phyloP scores from a whole-genome alignment of 2,329 filamentous ascomycete genomes.

The Exophiala xenobiotica region DNA sequence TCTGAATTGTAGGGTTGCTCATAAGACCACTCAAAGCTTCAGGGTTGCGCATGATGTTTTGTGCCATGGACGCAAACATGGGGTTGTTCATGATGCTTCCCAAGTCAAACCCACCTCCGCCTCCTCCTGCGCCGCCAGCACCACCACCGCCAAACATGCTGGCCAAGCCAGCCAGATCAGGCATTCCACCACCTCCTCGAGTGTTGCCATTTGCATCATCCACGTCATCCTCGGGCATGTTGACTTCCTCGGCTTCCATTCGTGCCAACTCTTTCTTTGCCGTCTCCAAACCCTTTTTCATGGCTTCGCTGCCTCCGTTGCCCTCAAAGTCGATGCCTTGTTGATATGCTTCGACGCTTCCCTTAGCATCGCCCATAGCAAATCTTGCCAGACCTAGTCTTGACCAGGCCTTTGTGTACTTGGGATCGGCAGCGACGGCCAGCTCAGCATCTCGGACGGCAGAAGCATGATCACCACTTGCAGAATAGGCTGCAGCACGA shows the following conservation, averaged over 20 bases:
- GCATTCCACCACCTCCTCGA: constrained; percentile 59
- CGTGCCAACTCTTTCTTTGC: constrained; percentile 85
- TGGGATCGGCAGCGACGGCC: constrained; percentile 81
- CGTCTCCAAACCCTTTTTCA: constrained; percentile 96
- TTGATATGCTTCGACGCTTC: constrained; percentile 90
- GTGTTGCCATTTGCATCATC: constrained; percentile 50
- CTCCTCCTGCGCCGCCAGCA: constrained; percentile 59
- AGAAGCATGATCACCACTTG: constrained; percentile 76
- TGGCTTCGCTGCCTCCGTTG: constrained; percentile 89
- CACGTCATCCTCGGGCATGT: constrained; percentile 51
- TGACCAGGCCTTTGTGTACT: constrained; percentile 97
- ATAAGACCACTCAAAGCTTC: constrained; percentile 89
- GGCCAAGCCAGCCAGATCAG: constrained; percentile 68
- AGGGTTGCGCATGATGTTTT: constrained; percentile 96
- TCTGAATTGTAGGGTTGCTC: constrained; percentile 69
- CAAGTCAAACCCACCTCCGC: constrained; percentile 76
- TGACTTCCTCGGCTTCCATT: constrained; percentile 59
- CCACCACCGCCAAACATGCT: constrained; percentile 66
- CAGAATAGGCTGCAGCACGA: constrained; percentile 89
- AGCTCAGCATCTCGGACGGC: constrained; percentile 87
- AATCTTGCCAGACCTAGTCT: constrained; percentile 87
- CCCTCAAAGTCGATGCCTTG: constrained; percentile 93
- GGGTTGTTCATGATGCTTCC: constrained; percentile 90
- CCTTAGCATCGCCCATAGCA: constrained; percentile 85
- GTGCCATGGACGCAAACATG: constrained; percentile 96